Evolutionary conservation across 352 stramenopile genomes (phyloP).

Genomic region (Globisporangium mamillatum): DNA sequence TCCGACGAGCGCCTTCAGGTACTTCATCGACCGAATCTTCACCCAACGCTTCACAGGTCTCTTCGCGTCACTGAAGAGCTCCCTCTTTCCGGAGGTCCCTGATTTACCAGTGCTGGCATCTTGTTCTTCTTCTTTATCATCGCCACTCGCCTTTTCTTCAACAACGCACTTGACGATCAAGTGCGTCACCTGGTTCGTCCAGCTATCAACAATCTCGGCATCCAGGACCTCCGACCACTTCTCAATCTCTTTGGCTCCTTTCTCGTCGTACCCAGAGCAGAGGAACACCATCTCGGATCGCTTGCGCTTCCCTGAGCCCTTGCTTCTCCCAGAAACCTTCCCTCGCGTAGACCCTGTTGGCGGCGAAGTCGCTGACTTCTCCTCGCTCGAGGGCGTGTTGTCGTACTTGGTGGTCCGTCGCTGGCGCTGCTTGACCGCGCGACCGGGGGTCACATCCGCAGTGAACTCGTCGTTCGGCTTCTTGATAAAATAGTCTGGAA

Average conservation of each 20-base stretch:
- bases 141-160: conserved; percentile 19
- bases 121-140: background rate
- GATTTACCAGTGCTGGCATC: background rate
- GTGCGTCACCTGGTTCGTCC: conserved; percentile 69
- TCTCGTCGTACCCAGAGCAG: conserved; percentile 53
- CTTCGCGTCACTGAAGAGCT: conserved; percentile 37
- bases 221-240: conserved; percentile 39
- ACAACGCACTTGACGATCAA: conserved; percentile 79
- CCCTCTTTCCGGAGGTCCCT: conserved; percentile 32
- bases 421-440: conserved; percentile 24
- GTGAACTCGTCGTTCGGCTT: conserved; percentile 34
- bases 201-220: conserved; percentile 47
- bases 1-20: conserved; percentile 74
- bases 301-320: conserved; percentile 20
- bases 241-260: conserved; percentile 38
- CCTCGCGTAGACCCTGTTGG: background rate
- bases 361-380: background rate
- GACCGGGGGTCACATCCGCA: conserved; percentile 40
- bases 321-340: background rate
- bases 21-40: conserved; percentile 85
- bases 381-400: conserved; percentile 11
- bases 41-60: conserved; percentile 51
- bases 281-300: conserved; percentile 48
- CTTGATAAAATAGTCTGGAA: conserved; percentile 41
- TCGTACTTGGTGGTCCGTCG: conserved; percentile 15